Base-by-base conservation (phyloP, 2,329 filamentous ascomycete species). In the Dothidotthia symphoricarpi region DNA sequence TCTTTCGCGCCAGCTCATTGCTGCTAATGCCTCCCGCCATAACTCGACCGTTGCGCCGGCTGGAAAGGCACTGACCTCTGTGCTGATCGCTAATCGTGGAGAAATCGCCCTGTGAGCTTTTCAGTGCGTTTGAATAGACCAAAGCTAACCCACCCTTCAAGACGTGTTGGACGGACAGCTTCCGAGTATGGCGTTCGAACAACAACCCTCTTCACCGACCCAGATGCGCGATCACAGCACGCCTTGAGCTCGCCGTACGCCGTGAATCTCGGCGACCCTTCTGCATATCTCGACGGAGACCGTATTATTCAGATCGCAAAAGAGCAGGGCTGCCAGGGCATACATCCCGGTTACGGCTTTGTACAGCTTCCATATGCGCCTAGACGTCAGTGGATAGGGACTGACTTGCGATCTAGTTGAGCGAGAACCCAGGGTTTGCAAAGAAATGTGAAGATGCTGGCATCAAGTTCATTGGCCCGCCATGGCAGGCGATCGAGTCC, bases 331-430 rank as follows among this genome's bases (percentile, higher is more conserved):
- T 96, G 94, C 58, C 81, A 91, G 63, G 91, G 88, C 4, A 84
- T 98, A 52, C 93, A 98, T 67, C 93, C 93, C 0, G 93, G 93
- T 16, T 98, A 98, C 71, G 93, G 93, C 28, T 98, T 84, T 64
- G 74, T 80, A 68, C 50, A 72, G 14, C 9, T 15, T n/a, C 17
- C 28, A 11, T n/a, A 5, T 5, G 12, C 22, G 8, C 10, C 9
- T 4, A 26, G 14, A 16, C 11, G 9, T 25, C 9, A 22, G 11
- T 24, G 15, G n/a, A n/a, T 13, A 3, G 19, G 17, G 16, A 27
- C 53, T 63, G 28, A 63, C 36, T 15, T 9, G 1, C 12, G 6
- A 11, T 14, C 12, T 36, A 66, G 63, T 72, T 97, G 50, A 94
- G 87, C 46, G 93, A 98, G 71, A 98, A 98, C 68, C 83, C 91